These are phyloP conservation scores for Aspergillus sp. DNA, from an alignment of 2,329 filamentous ascomycete genomes.

Conservation along the genomic window DNA sequence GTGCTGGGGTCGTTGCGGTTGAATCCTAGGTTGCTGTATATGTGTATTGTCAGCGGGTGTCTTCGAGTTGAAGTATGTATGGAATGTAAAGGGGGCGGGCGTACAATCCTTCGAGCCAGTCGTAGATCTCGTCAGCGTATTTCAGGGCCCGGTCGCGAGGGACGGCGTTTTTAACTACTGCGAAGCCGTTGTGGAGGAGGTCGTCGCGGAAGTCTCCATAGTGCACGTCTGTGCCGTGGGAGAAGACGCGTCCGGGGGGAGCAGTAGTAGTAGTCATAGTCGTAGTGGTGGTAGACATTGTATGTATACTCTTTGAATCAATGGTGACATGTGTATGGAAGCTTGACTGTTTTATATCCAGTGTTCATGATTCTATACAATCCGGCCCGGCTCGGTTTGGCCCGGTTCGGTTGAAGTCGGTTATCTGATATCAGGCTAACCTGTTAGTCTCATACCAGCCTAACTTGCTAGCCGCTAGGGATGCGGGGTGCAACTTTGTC, in stretches of 20 bases:
- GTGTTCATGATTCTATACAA: background rate
- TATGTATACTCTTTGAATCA: background rate
- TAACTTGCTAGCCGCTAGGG: too few species aligned
- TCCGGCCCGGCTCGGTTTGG: constrained; percentile 1
- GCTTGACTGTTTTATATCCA: background rate
- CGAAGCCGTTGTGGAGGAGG: constrained; percentile 42
- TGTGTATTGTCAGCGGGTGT: background rate
- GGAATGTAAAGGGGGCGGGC: too few species aligned
- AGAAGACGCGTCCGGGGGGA: constrained; percentile 11
- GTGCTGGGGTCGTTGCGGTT: constrained; percentile 35
- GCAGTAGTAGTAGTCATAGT: background rate
- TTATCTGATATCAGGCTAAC: too few species aligned
- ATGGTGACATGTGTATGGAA: background rate
- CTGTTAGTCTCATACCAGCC: too few species aligned
- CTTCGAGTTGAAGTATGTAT: too few species aligned
- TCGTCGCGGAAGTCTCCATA: constrained; percentile 27
- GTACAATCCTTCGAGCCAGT: constrained; percentile 26
- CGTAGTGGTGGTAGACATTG: constrained; percentile 17
- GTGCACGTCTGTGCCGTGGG: constrained; percentile 16
- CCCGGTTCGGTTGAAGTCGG: background rate
- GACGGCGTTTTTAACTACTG: constrained; percentile 49
- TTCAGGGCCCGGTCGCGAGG: constrained; percentile 40
- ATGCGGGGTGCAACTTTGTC: too few species aligned
- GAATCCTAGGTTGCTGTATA: constrained; percentile 37
- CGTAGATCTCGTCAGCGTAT: constrained; percentile 26